phyloP scores from a whole-genome alignment of 148 eudicot species.

The Vaccinium darrowii region DNA sequence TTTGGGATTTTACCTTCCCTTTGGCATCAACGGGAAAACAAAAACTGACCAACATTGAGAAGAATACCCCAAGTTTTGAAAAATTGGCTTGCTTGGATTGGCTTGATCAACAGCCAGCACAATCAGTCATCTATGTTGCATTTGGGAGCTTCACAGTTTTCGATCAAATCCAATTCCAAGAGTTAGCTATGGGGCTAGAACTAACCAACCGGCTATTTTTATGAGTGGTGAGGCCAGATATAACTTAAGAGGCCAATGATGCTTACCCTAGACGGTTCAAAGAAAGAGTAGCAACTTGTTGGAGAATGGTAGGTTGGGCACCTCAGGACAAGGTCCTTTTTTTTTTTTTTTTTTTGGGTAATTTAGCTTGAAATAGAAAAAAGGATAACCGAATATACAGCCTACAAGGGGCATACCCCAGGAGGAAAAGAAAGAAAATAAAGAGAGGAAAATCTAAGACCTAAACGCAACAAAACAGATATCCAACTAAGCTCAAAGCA shows the following conservation, averaged over 20 bases:
- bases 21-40: neutral
- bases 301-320: constrained; percentile 41
- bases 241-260: constrained; percentile 6
- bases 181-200: constrained; percentile 50
- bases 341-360: too few relatives aligned
- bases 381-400: too few relatives aligned
- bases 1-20: neutral
- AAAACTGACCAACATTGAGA: neutral
- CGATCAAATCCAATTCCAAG: constrained; percentile 33
- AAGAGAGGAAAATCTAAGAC: too few relatives aligned
- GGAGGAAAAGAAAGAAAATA: too few relatives aligned
- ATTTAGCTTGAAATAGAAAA: too few relatives aligned
- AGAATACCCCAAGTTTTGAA: neutral
- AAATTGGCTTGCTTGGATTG: constrained; percentile 17
- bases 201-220: constrained; percentile 37
- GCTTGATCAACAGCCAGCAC: constrained; percentile 33
- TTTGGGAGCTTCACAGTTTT: constrained; percentile 32
- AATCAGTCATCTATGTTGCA: constrained; percentile 33
- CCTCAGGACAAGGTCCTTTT: constrained; percentile 41
- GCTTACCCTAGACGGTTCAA: constrained; percentile 29
- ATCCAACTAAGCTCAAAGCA: too few relatives aligned
- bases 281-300: constrained; percentile 29
- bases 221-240: constrained; percentile 45
- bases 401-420: too few relatives aligned
- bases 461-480: too few relatives aligned